Base-by-base conservation (phyloP, 164 flowering plant genomes). In the Nymphaea thermarum region DNA sequence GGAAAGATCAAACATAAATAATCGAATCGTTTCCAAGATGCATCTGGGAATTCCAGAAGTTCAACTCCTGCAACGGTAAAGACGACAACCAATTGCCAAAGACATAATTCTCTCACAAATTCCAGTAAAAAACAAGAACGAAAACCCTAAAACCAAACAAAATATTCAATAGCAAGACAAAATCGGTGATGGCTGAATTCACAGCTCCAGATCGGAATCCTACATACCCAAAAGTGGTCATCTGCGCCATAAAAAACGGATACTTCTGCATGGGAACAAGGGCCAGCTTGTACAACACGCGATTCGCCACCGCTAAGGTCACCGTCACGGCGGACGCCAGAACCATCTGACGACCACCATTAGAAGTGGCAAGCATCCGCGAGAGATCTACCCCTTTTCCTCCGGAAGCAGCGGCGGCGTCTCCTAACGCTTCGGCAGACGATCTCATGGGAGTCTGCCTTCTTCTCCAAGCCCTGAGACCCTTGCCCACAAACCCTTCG, bases 201-300 rank as follows among this genome's bases (percentile, higher is more conserved):
- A 47, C 55, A 47, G 55, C 55, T 47, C 55, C 7, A 47, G 11
- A 47, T 47, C 11, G 12, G 55, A 47, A 6, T 3, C 12, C 7
- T 47, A 47, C 55, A 71, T 81, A 89, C 96, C 94, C 94, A 66
- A 90, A 89, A 36, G 94, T 88, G 43, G 82, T 85, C 77, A 90
- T 69, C 72, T 89, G 98, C 47, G 98, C 98, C 64, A 89, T 71
- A 68, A 92, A 92, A 76, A 92, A 90, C 6, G 98, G 98, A 68
- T 82, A 86, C 41, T 88, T 72, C 73, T 88, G 85, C 93, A 92
- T 85, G 10, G 98, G 98, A 68, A 92, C 96, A 68, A 92, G 93
- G 36, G 98, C 98, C n/a, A 92, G 94, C 74, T 89, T 92, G 80
- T 88, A 88, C 25, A 92, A 83, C 44, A 92, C 94, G 12, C 98